Percentiles rank a stretch among this genome's conserved stretches.
Conservation (phyloP, 2,329 filamentous ascomycete genomes). For the Periglandula ipomoeae region DNA sequence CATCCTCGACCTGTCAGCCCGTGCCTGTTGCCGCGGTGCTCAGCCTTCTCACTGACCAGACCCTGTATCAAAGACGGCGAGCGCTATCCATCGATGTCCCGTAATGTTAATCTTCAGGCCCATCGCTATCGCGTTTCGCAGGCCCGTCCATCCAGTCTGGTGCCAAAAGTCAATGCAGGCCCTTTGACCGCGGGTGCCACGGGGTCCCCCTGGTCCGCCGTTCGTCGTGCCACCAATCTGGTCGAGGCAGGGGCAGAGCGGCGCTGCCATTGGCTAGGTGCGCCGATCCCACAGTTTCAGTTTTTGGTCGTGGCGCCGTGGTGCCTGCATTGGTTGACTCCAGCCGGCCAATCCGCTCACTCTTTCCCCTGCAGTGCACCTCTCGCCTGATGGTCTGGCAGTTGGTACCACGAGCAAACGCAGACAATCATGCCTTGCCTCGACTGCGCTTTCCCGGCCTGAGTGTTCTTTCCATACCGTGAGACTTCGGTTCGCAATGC, state of each 20-base stretch:
- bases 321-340: neutral
- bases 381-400: neutral
- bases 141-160: too few species aligned
- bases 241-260: neutral
- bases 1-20: neutral
- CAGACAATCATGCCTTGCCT: neutral
- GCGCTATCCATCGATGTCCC: too few species aligned
- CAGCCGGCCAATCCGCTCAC: conserved; percentile 2
- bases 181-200: neutral
- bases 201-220: too few species aligned
- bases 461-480: too few species aligned
- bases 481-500: too few species aligned
- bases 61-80: neutral
- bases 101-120: too few species aligned
- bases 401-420: neutral
- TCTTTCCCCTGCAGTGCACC: neutral
- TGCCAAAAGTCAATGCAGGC: too few species aligned
- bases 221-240: too few species aligned
- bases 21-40: neutral
- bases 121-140: too few species aligned
- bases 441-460: too few species aligned
- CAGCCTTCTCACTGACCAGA: neutral
- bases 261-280: neutral
- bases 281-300: conserved; percentile 1
- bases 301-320: conserved; percentile 1